phyloP scores from a whole-genome alignment of 768 basidiomycete species.

The Suillus spraguei region DNA sequence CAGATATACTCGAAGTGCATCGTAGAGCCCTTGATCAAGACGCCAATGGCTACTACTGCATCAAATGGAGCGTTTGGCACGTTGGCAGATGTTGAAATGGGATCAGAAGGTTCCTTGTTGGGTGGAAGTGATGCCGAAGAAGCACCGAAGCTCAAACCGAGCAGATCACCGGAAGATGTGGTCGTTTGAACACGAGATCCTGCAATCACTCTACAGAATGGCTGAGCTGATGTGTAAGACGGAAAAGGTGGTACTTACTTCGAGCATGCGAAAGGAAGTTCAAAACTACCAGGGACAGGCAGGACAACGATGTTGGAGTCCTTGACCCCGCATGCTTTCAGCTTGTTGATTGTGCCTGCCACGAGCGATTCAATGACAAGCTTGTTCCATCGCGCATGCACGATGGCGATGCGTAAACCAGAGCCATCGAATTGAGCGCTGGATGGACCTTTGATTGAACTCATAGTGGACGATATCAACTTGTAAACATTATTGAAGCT shows the following conservation, averaged over 20 bases:
- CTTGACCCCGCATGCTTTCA: conserved; percentile 86
- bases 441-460: conserved; percentile 77
- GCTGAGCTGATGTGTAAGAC: conserved; percentile 13
- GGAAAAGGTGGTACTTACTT: conserved; percentile 50
- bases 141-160: conserved; percentile 51
- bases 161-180: conserved; percentile 78
- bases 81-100: conserved; percentile 43
- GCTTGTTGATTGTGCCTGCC: conserved; percentile 73
- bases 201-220: conserved; percentile 70
- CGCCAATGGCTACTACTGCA: conserved; percentile 96
- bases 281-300: conserved; percentile 93
- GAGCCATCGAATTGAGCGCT: conserved; percentile 76
- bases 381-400: conserved; percentile 97
- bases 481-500: neutral
- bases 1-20: conserved; percentile 99
- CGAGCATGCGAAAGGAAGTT: conserved; percentile 85
- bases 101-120: conserved; percentile 53
- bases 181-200: conserved; percentile 83
- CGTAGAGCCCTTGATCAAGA: conserved; percentile 95
- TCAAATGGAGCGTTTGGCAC: conserved; percentile 75
- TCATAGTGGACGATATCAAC: conserved; percentile 20
- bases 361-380: conserved; percentile 84
- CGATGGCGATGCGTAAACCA: conserved; percentile 81
- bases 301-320: conserved; percentile 88
- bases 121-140: conserved; percentile 32